Conservation (phyloP, 345 rosid genomes). For the Trapa bicornis region DNA sequence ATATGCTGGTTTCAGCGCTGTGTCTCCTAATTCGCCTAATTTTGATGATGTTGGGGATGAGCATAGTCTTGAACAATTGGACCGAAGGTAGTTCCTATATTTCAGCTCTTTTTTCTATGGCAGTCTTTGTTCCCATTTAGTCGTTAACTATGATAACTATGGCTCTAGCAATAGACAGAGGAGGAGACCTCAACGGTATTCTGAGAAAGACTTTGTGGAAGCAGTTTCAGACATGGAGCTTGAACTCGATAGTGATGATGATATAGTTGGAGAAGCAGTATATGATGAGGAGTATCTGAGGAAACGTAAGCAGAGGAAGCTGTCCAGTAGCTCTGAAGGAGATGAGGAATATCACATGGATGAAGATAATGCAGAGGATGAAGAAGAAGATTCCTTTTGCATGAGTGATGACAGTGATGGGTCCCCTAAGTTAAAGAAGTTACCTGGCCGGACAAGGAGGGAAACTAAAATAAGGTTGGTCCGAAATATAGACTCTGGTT, state of each 20-base stretch:
- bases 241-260: constrained; percentile 85
- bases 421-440: constrained; percentile 51
- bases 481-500: constrained; percentile 62
- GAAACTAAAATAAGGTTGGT: constrained; percentile 66
- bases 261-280: constrained; percentile 95
- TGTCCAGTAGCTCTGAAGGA: constrained; percentile 91
- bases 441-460: constrained; percentile 56
- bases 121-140: background rate
- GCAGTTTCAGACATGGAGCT: constrained; percentile 82
- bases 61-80: constrained; percentile 36
- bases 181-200: constrained; percentile 84
- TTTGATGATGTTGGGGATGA: constrained; percentile 56
- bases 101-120: background rate
- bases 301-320: constrained; percentile 66
- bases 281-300: constrained; percentile 92
- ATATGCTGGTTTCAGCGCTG: constrained; percentile 31
- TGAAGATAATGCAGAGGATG: constrained; percentile 83
- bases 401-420: constrained; percentile 75
- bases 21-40: constrained; percentile 50
- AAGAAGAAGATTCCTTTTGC: constrained; percentile 67
- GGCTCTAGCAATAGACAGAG: constrained; percentile 57
- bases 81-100: constrained; percentile 48
- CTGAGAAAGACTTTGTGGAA: constrained; percentile 31
- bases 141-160: constrained; percentile 7
- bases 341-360: constrained; percentile 92